These are phyloP conservation scores for Colletotrichum plurivorum DNA, from an alignment of 2,329 filamentous ascomycete genomes.

Conservation along the genomic window DNA sequence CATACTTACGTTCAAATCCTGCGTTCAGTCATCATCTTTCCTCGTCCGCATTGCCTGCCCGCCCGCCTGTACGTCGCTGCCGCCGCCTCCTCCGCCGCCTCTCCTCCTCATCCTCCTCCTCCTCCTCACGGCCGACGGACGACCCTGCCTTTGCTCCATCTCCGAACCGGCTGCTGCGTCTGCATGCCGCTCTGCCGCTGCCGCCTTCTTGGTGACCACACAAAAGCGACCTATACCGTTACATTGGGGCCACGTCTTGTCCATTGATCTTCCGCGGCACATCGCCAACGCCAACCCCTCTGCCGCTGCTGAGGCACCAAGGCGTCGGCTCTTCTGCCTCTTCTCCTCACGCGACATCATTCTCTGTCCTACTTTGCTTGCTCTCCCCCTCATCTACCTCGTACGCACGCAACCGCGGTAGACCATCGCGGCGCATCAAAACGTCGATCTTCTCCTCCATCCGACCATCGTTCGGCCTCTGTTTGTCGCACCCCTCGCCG, in stretches of 20 bases:
- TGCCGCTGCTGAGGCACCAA: slow-evolving; percentile 38
- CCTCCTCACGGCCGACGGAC: slow-evolving; percentile 9
- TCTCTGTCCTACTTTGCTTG: background rate
- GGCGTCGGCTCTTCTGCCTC: slow-evolving; percentile 26
- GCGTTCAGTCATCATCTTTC: too few species aligned
- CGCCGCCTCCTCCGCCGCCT: slow-evolving; percentile 12
- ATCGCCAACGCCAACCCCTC: slow-evolving; percentile 33
- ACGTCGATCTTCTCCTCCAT: slow-evolving; percentile 28
- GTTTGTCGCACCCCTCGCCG: slow-evolving; percentile 32
- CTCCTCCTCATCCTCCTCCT: slow-evolving; percentile 13
- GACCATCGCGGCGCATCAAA: background rate
- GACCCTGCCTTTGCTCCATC: slow-evolving; percentile 40
- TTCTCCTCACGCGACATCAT: slow-evolving; percentile 36
- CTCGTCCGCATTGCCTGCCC: too few species aligned
- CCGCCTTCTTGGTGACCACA: background rate
- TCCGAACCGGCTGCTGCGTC: slow-evolving; percentile 25
- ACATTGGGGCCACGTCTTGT: slow-evolving; percentile 4
- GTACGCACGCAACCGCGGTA: background rate
- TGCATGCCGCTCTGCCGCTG: slow-evolving; percentile 17
- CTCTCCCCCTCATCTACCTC: slow-evolving; percentile 4
- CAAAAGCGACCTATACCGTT: slow-evolving; percentile 10
- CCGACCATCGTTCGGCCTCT: slow-evolving; percentile 23
- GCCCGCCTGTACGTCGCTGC: background rate
- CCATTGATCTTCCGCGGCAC: slow-evolving; percentile 32
- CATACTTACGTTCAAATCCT: background rate